Percentiles rank a stretch among this genome's conserved stretches.
Conservation (phyloP, 208 protist species). For the Wallacemonas sp. region DNA sequence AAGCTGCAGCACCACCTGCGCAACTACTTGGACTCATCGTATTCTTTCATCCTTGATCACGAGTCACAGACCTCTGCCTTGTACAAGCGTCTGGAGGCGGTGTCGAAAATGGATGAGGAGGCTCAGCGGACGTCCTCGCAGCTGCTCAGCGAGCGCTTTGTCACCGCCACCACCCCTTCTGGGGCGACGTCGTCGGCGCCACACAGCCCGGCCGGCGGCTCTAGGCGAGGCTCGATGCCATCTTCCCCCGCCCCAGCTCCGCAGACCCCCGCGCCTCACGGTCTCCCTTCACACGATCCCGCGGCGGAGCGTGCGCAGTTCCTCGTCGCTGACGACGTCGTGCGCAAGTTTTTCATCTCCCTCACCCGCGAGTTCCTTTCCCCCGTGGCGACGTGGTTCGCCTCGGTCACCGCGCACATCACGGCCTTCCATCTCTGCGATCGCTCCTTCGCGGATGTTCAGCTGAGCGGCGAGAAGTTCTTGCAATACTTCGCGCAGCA, state of each 20-base stretch:
- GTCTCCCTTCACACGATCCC: not conserved
- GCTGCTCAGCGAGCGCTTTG: constrained; percentile 44
- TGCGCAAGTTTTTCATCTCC: constrained; percentile 84
- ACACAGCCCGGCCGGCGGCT: not conserved
- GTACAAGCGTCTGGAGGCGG: constrained; percentile 63
- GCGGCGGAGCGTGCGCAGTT: constrained; percentile 39
- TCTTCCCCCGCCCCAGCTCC: not conserved
- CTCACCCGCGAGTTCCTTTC: constrained; percentile 83
- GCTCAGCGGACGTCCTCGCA: constrained; percentile 50
- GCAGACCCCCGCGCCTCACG: not conserved
- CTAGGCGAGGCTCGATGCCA: too few relatives aligned
- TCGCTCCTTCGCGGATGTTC: constrained; percentile 20
- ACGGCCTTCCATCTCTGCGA: constrained; percentile 74
- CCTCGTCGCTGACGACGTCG: constrained; percentile 75
- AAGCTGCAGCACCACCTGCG: constrained; percentile 37
- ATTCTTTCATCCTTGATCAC: constrained; percentile 73
- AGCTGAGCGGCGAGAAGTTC: constrained; percentile 59
- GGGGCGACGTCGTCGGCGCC: not conserved
- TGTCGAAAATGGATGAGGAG: constrained; percentile 50
- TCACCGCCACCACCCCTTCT: not conserved
- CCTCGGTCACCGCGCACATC: constrained; percentile 24
- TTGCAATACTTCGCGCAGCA: constrained; percentile 53
- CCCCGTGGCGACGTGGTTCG: constrained; percentile 70
- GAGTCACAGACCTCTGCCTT: constrained; percentile 53
- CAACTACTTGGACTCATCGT: constrained; percentile 74